These are phyloP conservation scores for Cucurbita argyrosperma DNA, from an alignment of 306 rosid species.

Conservation along the genomic window DNA sequence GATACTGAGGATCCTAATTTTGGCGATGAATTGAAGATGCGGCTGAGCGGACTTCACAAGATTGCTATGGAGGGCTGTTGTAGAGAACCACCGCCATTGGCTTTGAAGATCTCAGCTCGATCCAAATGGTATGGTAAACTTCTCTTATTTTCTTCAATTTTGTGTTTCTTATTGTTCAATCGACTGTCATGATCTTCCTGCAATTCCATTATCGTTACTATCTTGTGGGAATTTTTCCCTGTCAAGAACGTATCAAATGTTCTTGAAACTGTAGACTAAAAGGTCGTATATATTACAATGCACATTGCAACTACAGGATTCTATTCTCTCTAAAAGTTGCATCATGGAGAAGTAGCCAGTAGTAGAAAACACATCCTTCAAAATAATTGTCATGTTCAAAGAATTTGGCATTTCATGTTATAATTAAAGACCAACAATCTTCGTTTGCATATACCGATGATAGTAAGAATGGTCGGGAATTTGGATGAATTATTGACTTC, in stretches of 20 bases:
- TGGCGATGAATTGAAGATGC: conserved; percentile 31
- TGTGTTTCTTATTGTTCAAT: not conserved
- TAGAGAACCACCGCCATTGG: conserved; percentile 49
- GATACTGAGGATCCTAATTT: conserved; percentile 18
- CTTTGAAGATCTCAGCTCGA: conserved; percentile 48
- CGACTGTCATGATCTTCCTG: not conserved
- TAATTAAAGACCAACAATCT: not conserved
- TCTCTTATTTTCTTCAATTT: not conserved
- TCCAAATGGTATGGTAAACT: conserved; percentile 42
- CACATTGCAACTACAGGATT: not conserved
- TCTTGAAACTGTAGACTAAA: not conserved
- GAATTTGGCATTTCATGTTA: not conserved
- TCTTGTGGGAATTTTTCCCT: not conserved
- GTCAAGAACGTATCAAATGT: not conserved
- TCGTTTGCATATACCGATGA: not conserved
- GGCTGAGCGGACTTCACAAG: conserved; percentile 47
- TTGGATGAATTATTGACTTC: not conserved
- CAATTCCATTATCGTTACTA: not conserved
- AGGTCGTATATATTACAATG: not conserved
- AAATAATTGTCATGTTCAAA: not conserved
- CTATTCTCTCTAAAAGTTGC: not conserved
- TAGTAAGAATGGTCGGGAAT: not conserved
- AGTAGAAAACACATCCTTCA: not conserved
- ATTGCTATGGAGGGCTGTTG: conserved; percentile 66
- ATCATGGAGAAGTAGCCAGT: not conserved